These are phyloP conservation scores for Fusarium vanettenii DNA, from an alignment of 2,329 filamentous ascomycete species.

Conservation along the genomic window DNA sequence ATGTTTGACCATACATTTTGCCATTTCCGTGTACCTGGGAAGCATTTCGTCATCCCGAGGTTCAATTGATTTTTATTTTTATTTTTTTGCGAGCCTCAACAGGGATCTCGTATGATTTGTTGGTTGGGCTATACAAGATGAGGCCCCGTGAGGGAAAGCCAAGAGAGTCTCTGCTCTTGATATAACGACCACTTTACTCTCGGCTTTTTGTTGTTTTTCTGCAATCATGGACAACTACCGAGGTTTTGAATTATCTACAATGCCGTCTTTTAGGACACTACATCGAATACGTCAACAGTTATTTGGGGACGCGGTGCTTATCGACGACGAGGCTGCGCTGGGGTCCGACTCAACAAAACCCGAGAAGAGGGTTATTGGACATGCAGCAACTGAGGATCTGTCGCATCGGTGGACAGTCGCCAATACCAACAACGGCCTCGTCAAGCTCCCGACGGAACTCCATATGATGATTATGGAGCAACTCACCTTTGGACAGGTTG, in stretches of 20 bases:
- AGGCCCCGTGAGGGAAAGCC: neutral
- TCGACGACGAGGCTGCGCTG: neutral
- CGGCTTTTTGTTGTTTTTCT: neutral
- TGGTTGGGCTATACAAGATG: neutral
- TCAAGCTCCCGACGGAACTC: conserved; percentile 55
- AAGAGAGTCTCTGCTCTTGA: neutral
- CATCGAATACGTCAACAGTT: conserved; percentile 4
- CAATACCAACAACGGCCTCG: conserved; percentile 32
- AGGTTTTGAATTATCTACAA: neutral
- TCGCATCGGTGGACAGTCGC: neutral
- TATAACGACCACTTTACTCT: neutral
- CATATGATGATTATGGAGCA: conserved; percentile 54
- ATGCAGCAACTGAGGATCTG: neutral
- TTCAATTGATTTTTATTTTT: neutral
- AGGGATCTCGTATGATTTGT: neutral
- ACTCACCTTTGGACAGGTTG: conserved; percentile 57
- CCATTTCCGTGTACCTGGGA: neutral
- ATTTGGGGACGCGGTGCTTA: neutral
- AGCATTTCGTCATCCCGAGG: neutral
- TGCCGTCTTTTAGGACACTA: neutral
- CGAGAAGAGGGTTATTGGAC: neutral
- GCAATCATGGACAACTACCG: neutral
- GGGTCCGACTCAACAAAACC: neutral
- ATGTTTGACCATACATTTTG: neutral
- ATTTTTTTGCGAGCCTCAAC: neutral